Base-by-base conservation (phyloP, 2,329 filamentous ascomycete species). In the Cladosporium austrohemisphaericum region DNA sequence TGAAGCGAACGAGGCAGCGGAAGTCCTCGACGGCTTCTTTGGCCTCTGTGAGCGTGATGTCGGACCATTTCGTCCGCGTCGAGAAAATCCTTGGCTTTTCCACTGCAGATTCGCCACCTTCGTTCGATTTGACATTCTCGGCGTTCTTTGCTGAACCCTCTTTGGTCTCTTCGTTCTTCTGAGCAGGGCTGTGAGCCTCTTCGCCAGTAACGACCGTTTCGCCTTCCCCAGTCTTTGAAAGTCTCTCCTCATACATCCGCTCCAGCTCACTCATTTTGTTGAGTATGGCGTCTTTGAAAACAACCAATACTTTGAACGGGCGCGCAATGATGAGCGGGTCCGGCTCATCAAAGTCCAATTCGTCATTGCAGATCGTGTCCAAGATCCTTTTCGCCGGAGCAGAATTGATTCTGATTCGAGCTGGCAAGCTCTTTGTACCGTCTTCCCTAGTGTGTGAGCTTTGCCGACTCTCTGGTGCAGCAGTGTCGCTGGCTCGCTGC, bases 401-500 rank as follows among this genome's bases (percentile, higher is more conserved):
- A 33, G 41, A 45, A 31, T 45, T 45, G 41, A 45, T 45, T 28
- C 41, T 32, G 16, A 45, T 31, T 5, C 41, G 26, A 28, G 26
- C 13, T 33, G 26, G 41, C 29, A 43, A 43, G 19, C 4, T 5
- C 14, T 40, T 22, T n/a, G 14, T 10, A 16, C 14, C 35, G 11
- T 37, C 35, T 18, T 25, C 10, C 14, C 23, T 25, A 13, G 5
- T 16, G 32, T 16, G 3, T 6, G 4, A 14, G 16, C 5, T 18
- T 35, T 35, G 32, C 5, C 32, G 32, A 18, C 14, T 35, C 4
- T 35, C 32, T 16, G n/a, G 16, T 16, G 32, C 32, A 16, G 22
- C 9, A 18, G 22, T 20, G 10, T 26, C 22, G 16, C 11, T 14
- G 20, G n/a, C n/a, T n/a, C n/a, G n/a, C n/a, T 16, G n/a, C 14